Conservation (phyloP, 306 rosid genomes). For the Trifolium subterraneum region DNA sequence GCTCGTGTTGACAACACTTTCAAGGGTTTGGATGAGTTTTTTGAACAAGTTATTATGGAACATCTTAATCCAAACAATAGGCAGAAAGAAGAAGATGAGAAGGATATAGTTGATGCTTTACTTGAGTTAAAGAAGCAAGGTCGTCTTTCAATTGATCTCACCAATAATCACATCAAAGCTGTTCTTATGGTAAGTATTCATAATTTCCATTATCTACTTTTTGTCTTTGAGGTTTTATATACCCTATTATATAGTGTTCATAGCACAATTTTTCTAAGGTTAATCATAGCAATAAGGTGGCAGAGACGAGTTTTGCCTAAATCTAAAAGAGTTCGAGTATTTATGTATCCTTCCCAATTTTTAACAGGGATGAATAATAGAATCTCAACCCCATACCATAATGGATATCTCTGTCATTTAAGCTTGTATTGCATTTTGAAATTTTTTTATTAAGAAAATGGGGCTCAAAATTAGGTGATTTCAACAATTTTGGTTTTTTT, state of each 20-base stretch:
- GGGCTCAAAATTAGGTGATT: too few species aligned
- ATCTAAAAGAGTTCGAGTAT: too few species aligned
- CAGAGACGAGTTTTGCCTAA: too few species aligned
- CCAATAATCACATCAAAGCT: conserved; percentile 19
- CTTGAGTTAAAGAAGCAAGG: conserved; percentile 15
- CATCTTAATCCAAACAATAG: neutral
- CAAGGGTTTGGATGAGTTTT: conserved; percentile 13
- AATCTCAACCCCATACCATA: too few species aligned
- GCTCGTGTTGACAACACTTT: neutral
- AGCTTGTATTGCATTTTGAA: too few species aligned
- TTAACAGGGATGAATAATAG: too few species aligned
- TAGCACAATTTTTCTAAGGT: neutral
- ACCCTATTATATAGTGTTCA: neutral
- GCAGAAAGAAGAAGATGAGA: neutral
- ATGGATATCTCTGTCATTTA: too few species aligned
- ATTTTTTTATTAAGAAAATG: too few species aligned
- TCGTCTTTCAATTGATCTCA: conserved; percentile 20
- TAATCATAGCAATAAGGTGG: too few species aligned
- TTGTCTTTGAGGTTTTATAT: neutral
- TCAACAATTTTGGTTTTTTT: too few species aligned
- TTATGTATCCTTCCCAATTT: too few species aligned
- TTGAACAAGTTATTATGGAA: neutral
- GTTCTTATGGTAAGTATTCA: conserved; percentile 4
- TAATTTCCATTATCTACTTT: neutral
- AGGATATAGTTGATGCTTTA: conserved; percentile 16